phyloP scores from a whole-genome alignment of 257 asterid genomes.

The Cynanchum wilfordii region DNA sequence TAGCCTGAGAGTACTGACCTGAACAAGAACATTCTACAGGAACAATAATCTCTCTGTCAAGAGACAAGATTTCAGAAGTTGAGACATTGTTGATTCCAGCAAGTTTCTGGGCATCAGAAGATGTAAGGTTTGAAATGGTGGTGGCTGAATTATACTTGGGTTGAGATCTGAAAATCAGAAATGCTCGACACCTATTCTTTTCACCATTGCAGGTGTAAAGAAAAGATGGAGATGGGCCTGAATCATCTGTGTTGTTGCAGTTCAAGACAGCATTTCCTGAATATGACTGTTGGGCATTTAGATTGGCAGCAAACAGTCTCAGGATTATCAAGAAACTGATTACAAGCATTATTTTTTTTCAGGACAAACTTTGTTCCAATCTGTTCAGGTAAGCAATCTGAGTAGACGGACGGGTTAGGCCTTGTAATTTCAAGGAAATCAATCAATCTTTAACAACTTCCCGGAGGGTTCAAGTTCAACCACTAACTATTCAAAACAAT shows the following conservation, averaged over 20 bases:
- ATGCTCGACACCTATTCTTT: constrained; percentile 39
- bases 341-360: constrained; percentile 7
- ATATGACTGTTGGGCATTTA: constrained; percentile 44
- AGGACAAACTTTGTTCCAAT: constrained; percentile 13
- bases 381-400: not conserved
- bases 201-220: constrained; percentile 48
- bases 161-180: constrained; percentile 41
- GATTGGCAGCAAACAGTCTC: constrained; percentile 15
- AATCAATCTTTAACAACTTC: not conserved
- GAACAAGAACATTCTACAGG: constrained; percentile 58
- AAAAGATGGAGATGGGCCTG: constrained; percentile 36
- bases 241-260: constrained; percentile 33
- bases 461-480: not conserved
- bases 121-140: constrained; percentile 48
- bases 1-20: constrained; percentile 54
- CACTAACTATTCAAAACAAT: not conserved
- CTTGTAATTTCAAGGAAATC: not conserved
- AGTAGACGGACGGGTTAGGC: not conserved
- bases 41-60: constrained; percentile 36
- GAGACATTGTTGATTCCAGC: constrained; percentile 46
- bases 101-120: constrained; percentile 32
- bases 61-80: constrained; percentile 23
- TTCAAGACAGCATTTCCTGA: constrained; percentile 28
- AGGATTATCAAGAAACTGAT: constrained; percentile 19
- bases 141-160: constrained; percentile 33